Base-by-base conservation (phyloP, 148 eudicot genomes). In the Drosera capensis region DNA sequence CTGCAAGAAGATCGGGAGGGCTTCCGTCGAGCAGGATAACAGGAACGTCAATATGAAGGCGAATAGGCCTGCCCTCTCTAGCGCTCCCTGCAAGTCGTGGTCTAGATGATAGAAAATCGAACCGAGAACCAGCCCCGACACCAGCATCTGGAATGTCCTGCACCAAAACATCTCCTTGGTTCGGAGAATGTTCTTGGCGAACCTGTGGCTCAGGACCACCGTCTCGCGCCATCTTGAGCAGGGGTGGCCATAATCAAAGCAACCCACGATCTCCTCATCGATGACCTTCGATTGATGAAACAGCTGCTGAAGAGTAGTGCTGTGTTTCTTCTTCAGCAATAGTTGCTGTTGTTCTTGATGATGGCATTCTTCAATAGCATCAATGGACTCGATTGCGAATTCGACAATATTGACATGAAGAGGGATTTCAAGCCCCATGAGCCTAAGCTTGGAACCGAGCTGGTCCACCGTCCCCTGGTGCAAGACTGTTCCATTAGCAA, bases 31-130 rank as follows among this genome's bases (percentile, higher is more conserved):
- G 60, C 74, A 69, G 15, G 99, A 71, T 2, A 92, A 48, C 48
- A 92, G 49, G 58, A 85, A 92, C 19, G 99, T 92, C 52, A 92
- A 46, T 25, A 74, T 74, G 67, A 92, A 92, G 9, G 99, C 99
- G 49, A 92, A 85, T 23, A 92, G 54, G n/a, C 99, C 99, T 11
- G 79, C 86, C 54, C 80, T 68, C 58, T 85, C 99, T 42, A 68
- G 54, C 0, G 99, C 86, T 23, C 99, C 99, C 3, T 62, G 39
- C 36, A 92, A 54, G 64, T 81, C 65, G 29, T 74, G 66, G 23
- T 70, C 55, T 5, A 92, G 82, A 54, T 71, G 30, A 38, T 76
- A 81, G 47, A 92, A 92, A 31, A 92, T 85, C 0, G 99, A 92
- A 3, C 99, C 99, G 38, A 92, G 36, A 12, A 85, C 46, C 19